A percentile compares a stretch with the other conserved stretches of the same genome.
phyloP scores from a whole-genome alignment of 2,329 filamentous ascomycete species.

The Colletotrichum sp. region DNA sequence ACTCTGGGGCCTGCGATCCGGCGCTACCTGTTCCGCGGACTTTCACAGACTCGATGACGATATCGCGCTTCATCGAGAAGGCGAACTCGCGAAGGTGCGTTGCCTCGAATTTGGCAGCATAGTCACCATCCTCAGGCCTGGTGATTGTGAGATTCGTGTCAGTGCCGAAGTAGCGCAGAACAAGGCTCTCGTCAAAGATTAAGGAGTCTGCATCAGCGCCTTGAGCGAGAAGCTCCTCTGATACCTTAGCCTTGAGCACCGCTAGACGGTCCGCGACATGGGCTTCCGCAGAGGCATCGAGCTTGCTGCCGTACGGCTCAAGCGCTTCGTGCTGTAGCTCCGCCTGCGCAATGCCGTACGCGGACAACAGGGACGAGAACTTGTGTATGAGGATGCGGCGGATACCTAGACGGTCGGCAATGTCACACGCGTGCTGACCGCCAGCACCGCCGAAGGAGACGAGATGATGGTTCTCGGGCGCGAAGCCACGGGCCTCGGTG shows the following conservation, averaged over 20 bases:
- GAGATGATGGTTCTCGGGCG: constrained; percentile 34
- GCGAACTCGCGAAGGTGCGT: constrained; percentile 18
- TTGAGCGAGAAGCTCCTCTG: constrained; percentile 42
- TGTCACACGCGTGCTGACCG: constrained; percentile 60
- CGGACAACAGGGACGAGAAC: constrained; percentile 44
- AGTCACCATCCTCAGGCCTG: constrained; percentile 30
- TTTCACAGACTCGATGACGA: constrained; percentile 16
- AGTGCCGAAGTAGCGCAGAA: constrained; percentile 38
- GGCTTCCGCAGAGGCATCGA: constrained; percentile 3
- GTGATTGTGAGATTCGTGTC: constrained; percentile 38
- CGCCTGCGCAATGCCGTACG: constrained; percentile 48
- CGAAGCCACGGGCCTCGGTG: constrained; percentile 63
- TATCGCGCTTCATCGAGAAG: constrained; percentile 9
- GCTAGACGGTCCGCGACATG: constrained; percentile 27
- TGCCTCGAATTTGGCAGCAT: constrained; percentile 16
- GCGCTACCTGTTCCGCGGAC: constrained; percentile 31
- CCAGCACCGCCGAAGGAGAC: constrained; percentile 72
- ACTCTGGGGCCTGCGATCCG: constrained; percentile 5
- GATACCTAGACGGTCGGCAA: constrained; percentile 45
- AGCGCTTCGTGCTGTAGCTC: constrained; percentile 41
- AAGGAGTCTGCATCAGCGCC: constrained; percentile 43
- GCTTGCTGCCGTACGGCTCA: constrained; percentile 33
- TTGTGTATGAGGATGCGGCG: constrained; percentile 46
- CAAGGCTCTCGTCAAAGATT: constrained; percentile 38
- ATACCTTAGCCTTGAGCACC: constrained; percentile 33